Percentiles rank a stretch among this genome's conserved stretches.
Conservation (phyloP, 345 rosid genomes). For the Chamaenerion angustifolium region DNA sequence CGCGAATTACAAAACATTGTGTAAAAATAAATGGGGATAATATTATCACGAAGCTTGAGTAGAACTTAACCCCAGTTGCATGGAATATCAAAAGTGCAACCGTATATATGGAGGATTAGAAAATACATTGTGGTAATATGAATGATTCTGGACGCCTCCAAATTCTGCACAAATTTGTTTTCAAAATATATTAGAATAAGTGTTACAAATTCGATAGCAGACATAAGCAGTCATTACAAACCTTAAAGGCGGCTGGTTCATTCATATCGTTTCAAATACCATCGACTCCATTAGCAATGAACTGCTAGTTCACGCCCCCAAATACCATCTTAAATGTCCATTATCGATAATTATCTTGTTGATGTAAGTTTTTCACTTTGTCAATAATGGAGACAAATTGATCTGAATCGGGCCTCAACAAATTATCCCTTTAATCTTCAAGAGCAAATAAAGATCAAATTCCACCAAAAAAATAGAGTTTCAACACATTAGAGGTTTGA, state of each 20-base stretch:
- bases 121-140: conserved; percentile 79
- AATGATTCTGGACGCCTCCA: conserved; percentile 73
- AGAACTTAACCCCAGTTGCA: background rate
- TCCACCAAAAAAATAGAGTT: background rate
- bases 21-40: too few species aligned
- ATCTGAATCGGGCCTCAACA: conserved; percentile 43
- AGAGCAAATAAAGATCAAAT: background rate
- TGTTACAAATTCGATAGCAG: background rate
- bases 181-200: conserved; percentile 1
- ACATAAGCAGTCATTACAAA: conserved; percentile 8
- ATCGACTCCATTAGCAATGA: conserved; percentile 69
- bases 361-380: conserved; percentile 58
- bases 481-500: too few species aligned
- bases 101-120: conserved; percentile 5
- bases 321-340: too few species aligned
- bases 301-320: too few species aligned
- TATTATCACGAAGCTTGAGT: too few species aligned
- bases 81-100: background rate
- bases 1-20: too few species aligned
- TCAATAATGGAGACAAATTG: conserved; percentile 38
- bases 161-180: conserved; percentile 18
- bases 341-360: conserved; percentile 25
- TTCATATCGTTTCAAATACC: conserved; percentile 99
- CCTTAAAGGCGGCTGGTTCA: conserved; percentile 86
- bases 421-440: conserved; percentile 62